Percentiles rank a stretch among this genome's conserved stretches.
Conservation (phyloP, 805 yeast species). For the Zygosaccharomyces siamensis region DNA sequence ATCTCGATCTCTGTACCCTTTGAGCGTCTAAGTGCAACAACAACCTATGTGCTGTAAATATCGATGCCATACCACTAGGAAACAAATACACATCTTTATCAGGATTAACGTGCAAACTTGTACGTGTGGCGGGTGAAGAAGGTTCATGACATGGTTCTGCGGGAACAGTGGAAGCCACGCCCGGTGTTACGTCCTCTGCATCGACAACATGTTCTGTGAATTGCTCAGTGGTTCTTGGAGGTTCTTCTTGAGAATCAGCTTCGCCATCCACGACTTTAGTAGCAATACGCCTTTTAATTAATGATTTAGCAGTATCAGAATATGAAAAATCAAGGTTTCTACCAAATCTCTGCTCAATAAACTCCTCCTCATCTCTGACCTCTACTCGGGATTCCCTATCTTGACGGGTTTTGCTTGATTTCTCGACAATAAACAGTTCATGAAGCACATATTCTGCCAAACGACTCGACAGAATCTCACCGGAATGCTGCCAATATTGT, state of each 20-base stretch:
- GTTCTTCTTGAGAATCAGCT: slow-evolving; percentile 18
- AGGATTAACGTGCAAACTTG: slow-evolving; percentile 20
- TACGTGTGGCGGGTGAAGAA: slow-evolving; percentile 1
- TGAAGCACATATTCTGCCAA: slow-evolving; percentile 77
- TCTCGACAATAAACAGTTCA: slow-evolving; percentile 45
- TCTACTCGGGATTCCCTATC: slow-evolving; percentile 19
- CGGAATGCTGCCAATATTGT: slow-evolving; percentile 94
- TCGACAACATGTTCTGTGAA: slow-evolving; percentile 10
- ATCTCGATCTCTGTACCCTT: slow-evolving; percentile 30
- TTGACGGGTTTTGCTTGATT: slow-evolving; percentile 16
- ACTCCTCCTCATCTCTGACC: slow-evolving; percentile 48
- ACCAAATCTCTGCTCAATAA: slow-evolving; percentile 86
- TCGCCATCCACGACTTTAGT: slow-evolving; percentile 49
- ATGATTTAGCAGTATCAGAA: slow-evolving; percentile 68
- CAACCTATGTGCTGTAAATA: slow-evolving; percentile 73
- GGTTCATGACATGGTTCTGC: slow-evolving; percentile 27
- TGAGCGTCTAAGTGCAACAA: slow-evolving; percentile 37
- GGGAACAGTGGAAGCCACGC: slow-evolving; percentile 23
- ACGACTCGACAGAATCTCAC: slow-evolving; percentile 93
- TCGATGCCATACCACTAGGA: slow-evolving; percentile 91
- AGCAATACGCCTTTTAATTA: slow-evolving; percentile 71
- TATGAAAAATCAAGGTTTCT: slow-evolving; percentile 76
- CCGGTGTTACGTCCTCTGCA: slow-evolving; percentile 2
- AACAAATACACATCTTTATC: slow-evolving; percentile 74
- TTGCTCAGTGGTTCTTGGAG: neutral